phyloP scores from a whole-genome alignment of 2,329 filamentous ascomycete genomes.

The Fusarium euwallaceae region DNA sequence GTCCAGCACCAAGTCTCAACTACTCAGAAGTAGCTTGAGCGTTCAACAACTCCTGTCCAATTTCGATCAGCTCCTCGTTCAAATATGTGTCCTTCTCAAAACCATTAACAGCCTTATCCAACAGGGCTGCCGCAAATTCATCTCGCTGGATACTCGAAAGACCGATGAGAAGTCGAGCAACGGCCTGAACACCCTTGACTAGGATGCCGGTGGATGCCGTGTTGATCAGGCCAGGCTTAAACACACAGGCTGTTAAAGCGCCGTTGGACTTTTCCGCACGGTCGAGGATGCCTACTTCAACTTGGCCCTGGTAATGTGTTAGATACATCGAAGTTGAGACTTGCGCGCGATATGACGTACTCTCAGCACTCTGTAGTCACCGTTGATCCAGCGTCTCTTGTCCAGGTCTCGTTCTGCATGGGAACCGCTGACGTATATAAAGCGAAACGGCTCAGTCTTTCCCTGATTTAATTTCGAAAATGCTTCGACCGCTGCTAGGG shows the following conservation, averaged over 20 bases:
- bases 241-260: constrained; percentile 54
- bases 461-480: constrained; percentile 47
- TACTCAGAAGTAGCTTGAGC: neutral
- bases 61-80: constrained; percentile 58
- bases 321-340: neutral
- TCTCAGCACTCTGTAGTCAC: constrained; percentile 61
- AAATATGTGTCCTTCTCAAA: constrained; percentile 60
- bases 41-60: constrained; percentile 43
- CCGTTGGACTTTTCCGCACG: constrained; percentile 56
- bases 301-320: constrained; percentile 56
- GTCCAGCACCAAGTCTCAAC: neutral
- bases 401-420: constrained; percentile 59
- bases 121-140: constrained; percentile 57
- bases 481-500: constrained; percentile 50
- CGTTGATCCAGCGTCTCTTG: constrained; percentile 55
- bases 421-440: constrained; percentile 64
- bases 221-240: constrained; percentile 59
- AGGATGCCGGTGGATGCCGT: constrained; percentile 16
- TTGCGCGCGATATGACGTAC: constrained; percentile 49
- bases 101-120: constrained; percentile 60
- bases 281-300: constrained; percentile 58
- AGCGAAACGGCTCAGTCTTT: constrained; percentile 55
- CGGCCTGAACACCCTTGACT: constrained; percentile 17
- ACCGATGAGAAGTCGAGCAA: constrained; percentile 33
- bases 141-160: constrained; percentile 52